Evolutionary conservation across 306 rosid species (phyloP).

Genomic region (Castanopsis chinensis): DNA sequence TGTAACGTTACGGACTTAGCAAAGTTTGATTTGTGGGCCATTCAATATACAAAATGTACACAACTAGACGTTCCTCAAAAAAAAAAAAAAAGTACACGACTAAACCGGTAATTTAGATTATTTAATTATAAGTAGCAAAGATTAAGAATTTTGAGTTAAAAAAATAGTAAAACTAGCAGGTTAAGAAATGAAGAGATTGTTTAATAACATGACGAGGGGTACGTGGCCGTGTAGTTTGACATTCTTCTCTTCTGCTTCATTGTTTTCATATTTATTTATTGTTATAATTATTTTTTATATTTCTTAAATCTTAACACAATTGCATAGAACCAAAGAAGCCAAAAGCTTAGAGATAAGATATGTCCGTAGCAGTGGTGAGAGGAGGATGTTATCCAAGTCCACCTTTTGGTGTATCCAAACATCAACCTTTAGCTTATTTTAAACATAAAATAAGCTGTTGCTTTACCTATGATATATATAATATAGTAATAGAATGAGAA

Average conservation of each 20-base stretch:
- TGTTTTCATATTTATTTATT: neutral
- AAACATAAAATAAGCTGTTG: neutral
- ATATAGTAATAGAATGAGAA: too few relatives aligned
- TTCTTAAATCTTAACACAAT: too few relatives aligned
- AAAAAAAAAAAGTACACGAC: neutral
- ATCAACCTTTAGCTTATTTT: neutral
- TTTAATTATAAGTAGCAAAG: neutral
- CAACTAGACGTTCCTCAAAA: too few relatives aligned
- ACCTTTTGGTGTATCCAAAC: neutral
- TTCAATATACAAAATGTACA: neutral
- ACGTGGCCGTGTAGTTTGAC: neutral
- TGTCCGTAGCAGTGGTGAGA: neutral
- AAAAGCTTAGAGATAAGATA: neutral
- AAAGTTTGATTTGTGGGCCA: too few relatives aligned
- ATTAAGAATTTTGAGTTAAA: too few relatives aligned
- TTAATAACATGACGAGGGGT: neutral
- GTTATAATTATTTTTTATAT: too few relatives aligned
- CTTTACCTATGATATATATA: too few relatives aligned
- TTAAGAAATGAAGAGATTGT: neutral
- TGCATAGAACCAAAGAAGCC: neutral
- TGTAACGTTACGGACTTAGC: too few relatives aligned
- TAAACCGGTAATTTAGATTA: neutral
- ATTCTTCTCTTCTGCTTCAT: neutral
- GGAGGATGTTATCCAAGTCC: neutral
- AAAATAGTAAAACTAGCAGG: neutral